These are phyloP conservation scores for Globisporangium spinosum DNA, from an alignment of 352 stramenopile genomes.

Conservation along the genomic window DNA sequence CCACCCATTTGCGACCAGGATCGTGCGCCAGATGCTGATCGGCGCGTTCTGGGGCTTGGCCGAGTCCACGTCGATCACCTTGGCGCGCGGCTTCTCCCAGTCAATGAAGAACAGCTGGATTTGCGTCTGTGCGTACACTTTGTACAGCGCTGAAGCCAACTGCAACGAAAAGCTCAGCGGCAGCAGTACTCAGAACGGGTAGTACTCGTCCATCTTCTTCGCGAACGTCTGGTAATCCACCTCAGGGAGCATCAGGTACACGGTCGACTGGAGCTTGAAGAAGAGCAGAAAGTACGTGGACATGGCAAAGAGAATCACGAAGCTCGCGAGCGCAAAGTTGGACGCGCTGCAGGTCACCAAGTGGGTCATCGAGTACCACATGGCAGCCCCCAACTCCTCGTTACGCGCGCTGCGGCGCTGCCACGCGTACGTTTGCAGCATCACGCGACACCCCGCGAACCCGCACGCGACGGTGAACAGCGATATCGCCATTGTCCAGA, in stretches of 20 bases:
- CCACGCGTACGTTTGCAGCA: constrained; percentile 87
- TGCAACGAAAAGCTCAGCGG: constrained; percentile 82
- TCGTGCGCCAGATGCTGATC: constrained; percentile 92
- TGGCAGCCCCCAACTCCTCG: constrained; percentile 48
- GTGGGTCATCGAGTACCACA: constrained; percentile 44
- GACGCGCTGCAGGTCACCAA: constrained; percentile 35
- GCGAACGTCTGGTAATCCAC: constrained; percentile 46
- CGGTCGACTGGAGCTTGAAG: constrained; percentile 89
- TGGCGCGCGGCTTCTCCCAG: constrained; percentile 88
- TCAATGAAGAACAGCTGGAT: constrained; percentile 91
- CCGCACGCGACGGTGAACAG: constrained; percentile 69
- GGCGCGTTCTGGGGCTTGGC: constrained; percentile 39
- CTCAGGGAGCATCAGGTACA: constrained; percentile 88
- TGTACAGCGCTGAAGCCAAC: constrained; percentile 56
- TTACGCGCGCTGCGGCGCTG: constrained; percentile 73
- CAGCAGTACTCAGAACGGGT: constrained; percentile 82
- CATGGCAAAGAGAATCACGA: constrained; percentile 70
- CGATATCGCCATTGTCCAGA: constrained; percentile 73
- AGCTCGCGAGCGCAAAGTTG: constrained; percentile 40
- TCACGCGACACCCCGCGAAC: constrained; percentile 44
- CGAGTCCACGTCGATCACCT: constrained; percentile 55
- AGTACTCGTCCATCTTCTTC: constrained; percentile 78
- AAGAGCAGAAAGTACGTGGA: constrained; percentile 91
- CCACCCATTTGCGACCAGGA: constrained; percentile 94
- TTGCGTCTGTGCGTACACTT: constrained; percentile 77